Evolutionary conservation across 805 yeast species (phyloP), one percentile per base, ranked within the genome.

Genomic region (Barnettozyma botsteinii): DNA sequence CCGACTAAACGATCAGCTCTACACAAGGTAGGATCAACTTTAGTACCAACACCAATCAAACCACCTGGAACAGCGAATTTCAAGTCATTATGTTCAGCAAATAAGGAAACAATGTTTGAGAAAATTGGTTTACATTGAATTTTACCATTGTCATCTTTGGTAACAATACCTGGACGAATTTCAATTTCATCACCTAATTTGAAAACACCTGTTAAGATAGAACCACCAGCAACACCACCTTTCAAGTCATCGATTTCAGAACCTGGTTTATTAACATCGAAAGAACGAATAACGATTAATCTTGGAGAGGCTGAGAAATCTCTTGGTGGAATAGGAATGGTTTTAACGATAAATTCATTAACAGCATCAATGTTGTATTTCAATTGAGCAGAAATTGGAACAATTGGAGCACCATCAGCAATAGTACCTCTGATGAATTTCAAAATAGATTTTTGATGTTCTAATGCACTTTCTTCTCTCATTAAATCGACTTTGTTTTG

Each of bases 141-240:
- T 65, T 84, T 85, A 47, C 78, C 78, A 49, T 75, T 78, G 57
- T 86, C 94, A 64, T 86, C 95, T 65, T 89, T 93, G 50, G 96
- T 88, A 46, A 93, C 98, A 52, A 93, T 89, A 75, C 99, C 99
- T 42, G 99, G 99, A 66, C 98, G 79, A 61, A 93, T 89, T 72
- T 93, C 99, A 59, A 93, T 91, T 72, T 93, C 98, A 62, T 93
- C 99, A 48, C 96, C 98, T 49, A 93, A 74, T 63, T 85, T 83
- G 73, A 93, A 86, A 35, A 93, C 99, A 77, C 99, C 99, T 45
- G 81, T 87, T 61, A 93, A 75, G 56, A 93, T 91, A 39, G 96
- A 87, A 54, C 99, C 99, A 73, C 99, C 99, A 33, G 99, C 99
- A 62, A 93, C 98, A 80, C 99, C 99, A 59, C 99, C 99, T 70